Evolutionary conservation across 192 early-diverging fungal genomes (phyloP).

Genomic region (Backusella tuberculispora): DNA sequence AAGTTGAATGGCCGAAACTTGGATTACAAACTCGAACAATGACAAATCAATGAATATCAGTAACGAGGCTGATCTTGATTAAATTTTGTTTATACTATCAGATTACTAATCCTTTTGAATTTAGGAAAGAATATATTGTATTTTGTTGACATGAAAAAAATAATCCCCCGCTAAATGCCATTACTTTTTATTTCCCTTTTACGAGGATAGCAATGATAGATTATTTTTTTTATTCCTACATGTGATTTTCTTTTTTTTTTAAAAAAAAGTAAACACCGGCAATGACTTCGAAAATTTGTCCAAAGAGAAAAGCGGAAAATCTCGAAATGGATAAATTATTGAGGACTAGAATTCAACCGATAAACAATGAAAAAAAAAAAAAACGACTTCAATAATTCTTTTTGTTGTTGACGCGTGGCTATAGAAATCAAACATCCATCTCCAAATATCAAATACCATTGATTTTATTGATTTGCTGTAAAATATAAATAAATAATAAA

Average conservation of each 20-base stretch:
- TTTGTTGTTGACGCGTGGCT: not conserved
- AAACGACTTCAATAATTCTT: not conserved
- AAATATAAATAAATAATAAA: too few species aligned
- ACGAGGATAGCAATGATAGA: not conserved
- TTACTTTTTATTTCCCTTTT: not conserved
- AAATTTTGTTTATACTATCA: not conserved
- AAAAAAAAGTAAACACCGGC: not conserved
- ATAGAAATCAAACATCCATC: not conserved
- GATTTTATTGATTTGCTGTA: too few species aligned
- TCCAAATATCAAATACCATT: too few species aligned
- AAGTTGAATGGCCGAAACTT: not conserved
- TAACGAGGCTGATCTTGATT: not conserved
- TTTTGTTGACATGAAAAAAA: too few species aligned
- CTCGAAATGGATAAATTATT: not conserved
- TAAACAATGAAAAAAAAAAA: not conserved
- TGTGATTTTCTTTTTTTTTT: not conserved
- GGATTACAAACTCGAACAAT: not conserved
- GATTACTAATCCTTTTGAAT: not conserved
- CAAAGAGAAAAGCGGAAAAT: not conserved
- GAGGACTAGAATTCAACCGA: not conserved
- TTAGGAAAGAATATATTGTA: not conserved
- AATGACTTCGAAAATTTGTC: not conserved
- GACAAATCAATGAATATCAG: not conserved
- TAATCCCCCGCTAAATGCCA: too few species aligned
- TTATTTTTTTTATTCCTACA: too few species aligned